Base-by-base conservation (phyloP, 495 filamentous ascomycete species). In the Rhizodiscina lignyota region DNA sequence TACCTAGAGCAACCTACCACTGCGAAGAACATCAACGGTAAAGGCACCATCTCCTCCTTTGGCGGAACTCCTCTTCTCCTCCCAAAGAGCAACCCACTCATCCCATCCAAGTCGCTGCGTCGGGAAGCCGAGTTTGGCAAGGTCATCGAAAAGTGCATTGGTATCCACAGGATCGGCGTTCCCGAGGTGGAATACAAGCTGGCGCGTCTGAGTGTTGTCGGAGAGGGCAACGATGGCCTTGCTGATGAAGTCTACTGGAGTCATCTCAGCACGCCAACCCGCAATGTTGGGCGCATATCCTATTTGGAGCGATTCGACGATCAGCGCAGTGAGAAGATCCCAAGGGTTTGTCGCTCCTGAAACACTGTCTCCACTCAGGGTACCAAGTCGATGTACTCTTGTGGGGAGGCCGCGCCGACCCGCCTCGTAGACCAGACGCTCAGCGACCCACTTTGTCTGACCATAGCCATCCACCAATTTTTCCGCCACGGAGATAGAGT, bases 261-360 rank as follows among this genome's bases (percentile, higher is more conserved):
- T 78, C 73, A 78, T 78, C 53, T 80, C 75, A 0, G 71, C 72
- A 19, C 68, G 66, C 74, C 75, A 79, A 34, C 70, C 73, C 23
- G 70, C 59, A 17, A 78, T 67, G 35, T 75, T 65, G 0, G 74
- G 74, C 3, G 63, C 64, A 35, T 65, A 66, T 16, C 74, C 73
- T 0, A 80, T 45, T 20, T 67, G 64, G 22, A 78, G 63, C 5
- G 74, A 78, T 43, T 80, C 75, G 1, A 80, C 71, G 17, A 79
- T 58, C 35, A 80, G 40, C 0, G 75, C 75, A 40, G 67, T 70
- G 10, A 80, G 54, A 4, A 80, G 58, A 63, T 79, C 75, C 55
- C 68, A 79, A 0, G 72, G 64, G 39, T 80, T 80, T 1, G 71
- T 64, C n/a, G 73, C 66, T 20, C 72, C 73, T 0, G 69, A 70